Base-by-base conservation (phyloP, 345 rosid species). In the Gynandropsis gynandra region DNA sequence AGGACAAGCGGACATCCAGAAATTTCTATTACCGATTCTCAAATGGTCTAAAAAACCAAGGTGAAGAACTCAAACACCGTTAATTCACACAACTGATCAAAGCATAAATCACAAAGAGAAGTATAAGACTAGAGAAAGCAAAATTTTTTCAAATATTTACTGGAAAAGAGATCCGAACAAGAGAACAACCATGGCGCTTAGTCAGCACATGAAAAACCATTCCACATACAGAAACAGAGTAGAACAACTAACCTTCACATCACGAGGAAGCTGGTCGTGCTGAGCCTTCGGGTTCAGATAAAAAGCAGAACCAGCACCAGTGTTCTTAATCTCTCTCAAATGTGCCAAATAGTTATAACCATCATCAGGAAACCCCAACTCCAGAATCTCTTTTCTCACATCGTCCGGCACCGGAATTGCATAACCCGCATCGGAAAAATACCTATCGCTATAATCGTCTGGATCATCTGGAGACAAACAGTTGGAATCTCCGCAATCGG, bases 281-380 rank as follows among this genome's bases (percentile, higher is more conserved):
- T 48, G 73, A 46, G 77, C 72, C 72, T 78, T 92, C 1, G 89
- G 79, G 43, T 92, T 92, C 4, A 66, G 66, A 52, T 61, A 82
- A 62, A 72, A 87, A 57, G 74, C 71, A 35, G 93, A 85, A 31
- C 95, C 97, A 5, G 80, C 88, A n/a, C 93, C 88, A 1, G 85
- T 58, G 44, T 80, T 85, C 66, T 72, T 82, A 31, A 85, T 85
- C 68, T 87, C 98, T 61, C 98, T 77, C 61, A 92, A 29, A 65
- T 85, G 97, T 37, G 52, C 35, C 71, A 92, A 76, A 68, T 92
- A 92, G 64, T 92, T 87, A 48, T 92, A 85, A 0, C 98, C 98
- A 47, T 85, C 98, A 65, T 82, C 98, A 0, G 98, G 95, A 67
- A 80, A 81, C 16, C 97, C 95, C 10, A 92, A 67, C 69, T 85